Evolutionary conservation across 371 early-diverging fungal genomes (phyloP).

Genomic region (Gilbertella persicaria): DNA sequence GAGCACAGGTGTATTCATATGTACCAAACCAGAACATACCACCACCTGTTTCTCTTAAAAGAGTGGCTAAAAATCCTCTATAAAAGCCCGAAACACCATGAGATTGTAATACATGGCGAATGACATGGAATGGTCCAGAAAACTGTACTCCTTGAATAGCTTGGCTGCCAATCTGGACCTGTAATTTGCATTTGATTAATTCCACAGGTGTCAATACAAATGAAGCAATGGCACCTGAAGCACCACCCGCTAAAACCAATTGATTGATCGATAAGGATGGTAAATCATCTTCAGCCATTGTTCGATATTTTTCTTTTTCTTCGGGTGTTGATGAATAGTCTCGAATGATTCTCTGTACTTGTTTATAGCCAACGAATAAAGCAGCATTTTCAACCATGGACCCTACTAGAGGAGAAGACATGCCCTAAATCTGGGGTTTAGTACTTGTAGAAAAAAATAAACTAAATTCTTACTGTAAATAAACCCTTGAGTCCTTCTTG

Average conservation of each 20-base stretch:
- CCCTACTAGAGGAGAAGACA: constrained; percentile 90
- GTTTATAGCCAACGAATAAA: constrained; percentile 87
- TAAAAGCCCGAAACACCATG: constrained; percentile 86
- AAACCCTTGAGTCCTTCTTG: constrained; percentile 80
- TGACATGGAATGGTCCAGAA: constrained; percentile 75
- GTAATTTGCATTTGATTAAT: constrained; percentile 93
- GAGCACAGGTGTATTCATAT: constrained; percentile 79
- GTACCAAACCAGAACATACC: constrained; percentile 96
- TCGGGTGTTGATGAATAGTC: constrained; percentile 17
- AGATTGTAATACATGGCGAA: constrained; percentile 63
- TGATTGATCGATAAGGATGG: constrained; percentile 57
- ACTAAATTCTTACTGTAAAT: constrained; percentile 62
- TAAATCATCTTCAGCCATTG: constrained; percentile 24
- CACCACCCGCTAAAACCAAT: constrained; percentile 80
- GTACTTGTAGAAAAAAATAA: too few species aligned
- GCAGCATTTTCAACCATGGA: constrained; percentile 94
- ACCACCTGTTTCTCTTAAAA: constrained; percentile 90
- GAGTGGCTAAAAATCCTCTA: constrained; percentile 86
- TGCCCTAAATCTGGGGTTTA: constrained; percentile 59
- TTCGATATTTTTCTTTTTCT: constrained; percentile 15
- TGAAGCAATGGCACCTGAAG: constrained; percentile 87
- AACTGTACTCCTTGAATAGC: constrained; percentile 31
- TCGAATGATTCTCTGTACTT: constrained; percentile 74
- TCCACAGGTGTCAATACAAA: constrained; percentile 94
- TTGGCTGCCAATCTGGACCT: constrained; percentile 72